phyloP scores from a whole-genome alignment of 2,329 filamentous ascomycete genomes.

The Monosporascus sp. region DNA sequence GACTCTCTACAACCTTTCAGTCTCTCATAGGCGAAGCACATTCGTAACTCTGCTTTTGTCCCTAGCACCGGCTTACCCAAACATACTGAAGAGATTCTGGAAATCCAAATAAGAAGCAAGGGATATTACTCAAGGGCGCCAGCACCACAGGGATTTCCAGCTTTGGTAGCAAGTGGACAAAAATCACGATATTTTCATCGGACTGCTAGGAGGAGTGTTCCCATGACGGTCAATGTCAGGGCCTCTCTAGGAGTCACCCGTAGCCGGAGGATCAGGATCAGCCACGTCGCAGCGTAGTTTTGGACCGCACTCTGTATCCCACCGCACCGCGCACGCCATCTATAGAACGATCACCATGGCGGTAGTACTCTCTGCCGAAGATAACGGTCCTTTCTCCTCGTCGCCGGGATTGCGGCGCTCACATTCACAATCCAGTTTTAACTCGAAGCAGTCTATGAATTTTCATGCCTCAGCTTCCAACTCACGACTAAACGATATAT shows the following conservation, averaged over 20 bases:
- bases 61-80: no score
- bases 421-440: constrained; percentile 55
- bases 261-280: constrained; percentile 21
- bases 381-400: constrained; percentile 51
- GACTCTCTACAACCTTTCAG: no score
- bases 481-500: constrained; percentile 42
- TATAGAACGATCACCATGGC: constrained; percentile 37
- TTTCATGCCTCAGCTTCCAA: constrained; percentile 43
- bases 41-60: no score
- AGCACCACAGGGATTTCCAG: no score
- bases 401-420: constrained; percentile 49
- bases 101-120: neutral
- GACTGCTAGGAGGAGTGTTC: neutral
- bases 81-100: no score
- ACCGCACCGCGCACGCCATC: neutral
- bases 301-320: neutral
- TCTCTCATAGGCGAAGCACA: no score
- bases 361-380: constrained; percentile 52
- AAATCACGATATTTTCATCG: neutral
- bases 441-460: constrained; percentile 32
- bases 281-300: neutral
- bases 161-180: no score
- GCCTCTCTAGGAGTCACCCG: constrained; percentile 5
- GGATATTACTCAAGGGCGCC: neutral
- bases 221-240: constrained; percentile 5